Conservation (phyloP, 495 filamentous ascomycete genomes). For the Jackrogersella multiformis region DNA sequence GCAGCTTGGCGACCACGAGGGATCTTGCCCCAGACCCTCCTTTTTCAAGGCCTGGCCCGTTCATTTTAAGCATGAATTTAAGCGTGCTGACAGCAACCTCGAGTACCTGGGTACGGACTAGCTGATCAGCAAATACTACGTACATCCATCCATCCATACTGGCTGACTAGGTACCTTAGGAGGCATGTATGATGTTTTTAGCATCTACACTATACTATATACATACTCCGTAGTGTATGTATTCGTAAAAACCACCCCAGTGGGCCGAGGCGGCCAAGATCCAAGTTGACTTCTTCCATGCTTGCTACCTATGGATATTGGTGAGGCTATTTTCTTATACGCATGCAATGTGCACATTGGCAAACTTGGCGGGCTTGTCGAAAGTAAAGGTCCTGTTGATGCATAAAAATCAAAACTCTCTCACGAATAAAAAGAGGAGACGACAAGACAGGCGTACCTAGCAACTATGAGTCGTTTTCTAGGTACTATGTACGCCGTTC, state of each 20-base stretch:
- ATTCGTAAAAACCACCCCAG: constrained; percentile 19
- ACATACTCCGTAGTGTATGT: too few relatives aligned
- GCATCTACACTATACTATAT: constrained; percentile 6
- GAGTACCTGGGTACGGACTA: background rate
- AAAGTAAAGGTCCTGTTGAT: background rate
- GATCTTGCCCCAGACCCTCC: constrained; percentile 40
- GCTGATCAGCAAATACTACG: constrained; percentile 14
- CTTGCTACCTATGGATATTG: background rate
- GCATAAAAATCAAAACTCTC: background rate
- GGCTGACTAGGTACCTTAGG: too few relatives aligned
- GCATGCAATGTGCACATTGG: constrained; percentile 13
- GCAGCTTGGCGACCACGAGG: constrained; percentile 48
- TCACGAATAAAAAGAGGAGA: background rate
- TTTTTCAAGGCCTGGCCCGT: constrained; percentile 34
- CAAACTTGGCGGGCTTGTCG: constrained; percentile 23
- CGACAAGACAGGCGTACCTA: background rate
- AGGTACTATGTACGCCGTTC: too few relatives aligned
- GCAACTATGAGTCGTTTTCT: too few relatives aligned
- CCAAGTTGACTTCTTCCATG: constrained; percentile 13
- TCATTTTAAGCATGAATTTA: constrained; percentile 62
- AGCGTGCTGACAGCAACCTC: constrained; percentile 38
- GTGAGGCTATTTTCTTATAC: constrained; percentile 11
- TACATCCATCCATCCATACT: too few relatives aligned
- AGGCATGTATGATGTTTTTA: constrained; percentile 19
- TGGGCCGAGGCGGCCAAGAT: constrained; percentile 27